These are phyloP conservation scores for Euphorbia neoarborescens DNA, from an alignment of 441 rosid genomes.

Conservation along the genomic window DNA sequence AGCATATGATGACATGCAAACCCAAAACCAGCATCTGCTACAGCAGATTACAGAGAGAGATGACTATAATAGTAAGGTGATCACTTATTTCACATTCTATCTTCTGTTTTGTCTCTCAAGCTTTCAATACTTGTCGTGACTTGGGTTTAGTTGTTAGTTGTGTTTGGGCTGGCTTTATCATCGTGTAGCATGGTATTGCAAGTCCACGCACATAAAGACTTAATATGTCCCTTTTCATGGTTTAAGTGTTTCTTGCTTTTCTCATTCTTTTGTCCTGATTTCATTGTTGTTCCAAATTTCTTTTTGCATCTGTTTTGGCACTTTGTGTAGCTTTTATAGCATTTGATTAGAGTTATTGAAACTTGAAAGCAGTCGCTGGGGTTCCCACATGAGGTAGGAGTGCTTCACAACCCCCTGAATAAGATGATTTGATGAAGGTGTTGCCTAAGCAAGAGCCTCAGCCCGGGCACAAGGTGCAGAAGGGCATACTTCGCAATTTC, in stretches of 20 bases:
- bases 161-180: neutral
- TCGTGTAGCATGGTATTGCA: neutral
- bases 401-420: neutral
- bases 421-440: neutral
- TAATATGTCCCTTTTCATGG: too few relatives aligned
- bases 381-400: neutral
- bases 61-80: constrained; percentile 96
- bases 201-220: neutral
- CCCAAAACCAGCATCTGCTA: constrained; percentile 86
- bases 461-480: too few relatives aligned
- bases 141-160: neutral
- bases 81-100: neutral
- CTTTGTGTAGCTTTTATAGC: neutral
- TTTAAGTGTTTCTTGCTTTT: neutral
- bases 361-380: neutral
- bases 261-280: neutral
- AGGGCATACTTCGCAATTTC: too few relatives aligned
- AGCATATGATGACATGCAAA: constrained; percentile 91
- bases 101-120: neutral
- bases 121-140: neutral
- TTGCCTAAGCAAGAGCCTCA: neutral
- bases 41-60: constrained; percentile 95
- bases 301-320: neutral
- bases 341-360: neutral
- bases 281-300: neutral